Conservation (phyloP, 1,139 yeast species). For the Candida frijolesensis region DNA sequence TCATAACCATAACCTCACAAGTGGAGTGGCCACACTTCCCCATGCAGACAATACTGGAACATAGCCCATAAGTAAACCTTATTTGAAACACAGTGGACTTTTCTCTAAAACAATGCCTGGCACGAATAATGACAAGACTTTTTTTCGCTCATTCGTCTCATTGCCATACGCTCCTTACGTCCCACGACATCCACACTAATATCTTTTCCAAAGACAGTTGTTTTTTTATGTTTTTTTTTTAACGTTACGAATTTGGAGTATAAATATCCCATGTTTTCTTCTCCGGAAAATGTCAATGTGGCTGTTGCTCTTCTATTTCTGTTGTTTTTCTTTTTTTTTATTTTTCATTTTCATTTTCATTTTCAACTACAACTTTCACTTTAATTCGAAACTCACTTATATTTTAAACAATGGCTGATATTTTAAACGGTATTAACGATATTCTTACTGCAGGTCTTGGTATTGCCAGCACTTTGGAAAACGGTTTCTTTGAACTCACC, state of each 20-base stretch:
- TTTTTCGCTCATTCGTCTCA: neutral
- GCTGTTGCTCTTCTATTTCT: neutral
- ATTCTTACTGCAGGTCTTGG: slow-evolving; percentile 18
- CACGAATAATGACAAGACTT: neutral
- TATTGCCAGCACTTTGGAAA: slow-evolving; percentile 15
- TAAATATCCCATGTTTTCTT: neutral
- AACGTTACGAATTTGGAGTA: neutral
- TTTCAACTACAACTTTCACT: neutral
- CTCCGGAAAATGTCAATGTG: neutral
- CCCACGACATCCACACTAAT: neutral
- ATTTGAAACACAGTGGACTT: neutral
- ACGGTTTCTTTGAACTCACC: slow-evolving; percentile 19
- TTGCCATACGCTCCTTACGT: neutral
- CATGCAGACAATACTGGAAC: neutral
- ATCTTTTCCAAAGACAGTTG: neutral
- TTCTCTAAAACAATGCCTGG: neutral
- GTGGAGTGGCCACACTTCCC: slow-evolving; percentile 1
- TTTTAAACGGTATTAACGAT: slow-evolving; percentile 14
- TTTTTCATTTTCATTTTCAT: too few species aligned
- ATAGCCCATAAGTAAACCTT: neutral
- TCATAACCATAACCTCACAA: neutral
- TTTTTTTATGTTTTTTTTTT: neutral
- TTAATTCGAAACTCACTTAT: slow-evolving; percentile 1
- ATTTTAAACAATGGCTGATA: slow-evolving; percentile 11
- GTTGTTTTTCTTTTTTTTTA: neutral